These are phyloP conservation scores for Mesembryanthemum crystallinum DNA, from an alignment of 148 eudicot genomes.

Conservation along the genomic window DNA sequence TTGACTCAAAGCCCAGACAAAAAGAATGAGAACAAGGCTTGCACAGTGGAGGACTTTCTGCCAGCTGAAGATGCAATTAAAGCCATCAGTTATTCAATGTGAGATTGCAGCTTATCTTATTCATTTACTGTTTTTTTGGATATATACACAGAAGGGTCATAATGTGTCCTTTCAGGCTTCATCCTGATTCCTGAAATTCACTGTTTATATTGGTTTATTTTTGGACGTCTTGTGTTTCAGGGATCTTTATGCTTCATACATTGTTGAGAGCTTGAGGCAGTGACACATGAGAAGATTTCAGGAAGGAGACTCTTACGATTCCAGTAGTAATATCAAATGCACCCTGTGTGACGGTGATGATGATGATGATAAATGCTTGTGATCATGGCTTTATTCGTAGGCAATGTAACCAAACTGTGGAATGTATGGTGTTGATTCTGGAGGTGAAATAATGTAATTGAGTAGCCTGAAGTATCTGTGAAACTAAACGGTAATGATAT, in stretches of 20 bases:
- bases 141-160: too few species aligned
- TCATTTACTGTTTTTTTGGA: too few species aligned
- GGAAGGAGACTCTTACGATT: not conserved
- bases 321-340: too few species aligned
- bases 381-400: not conserved
- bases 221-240: conserved; percentile 32
- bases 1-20: conserved; percentile 54
- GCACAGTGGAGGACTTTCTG: conserved; percentile 76
- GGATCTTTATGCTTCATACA: conserved; percentile 92
- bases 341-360: not conserved
- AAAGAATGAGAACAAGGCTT: conserved; percentile 92
- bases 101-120: conserved; percentile 19
- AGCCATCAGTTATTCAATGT: conserved; percentile 89
- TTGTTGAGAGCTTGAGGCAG: conserved; percentile 80
- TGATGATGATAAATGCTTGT: conserved; percentile 19
- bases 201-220: not conserved
- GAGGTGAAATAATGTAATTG: not conserved
- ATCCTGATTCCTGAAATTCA: not conserved
- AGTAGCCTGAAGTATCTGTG: not conserved
- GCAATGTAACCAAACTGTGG: conserved; percentile 12
- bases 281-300: conserved; percentile 20
- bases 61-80: conserved; percentile 75
- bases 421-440: not conserved
- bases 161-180: not conserved
- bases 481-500: not conserved